Evolutionary conservation across 116 monocot species (phyloP), one percentile per base, ranked within the genome.

Genomic region (Iris pallida): DNA sequence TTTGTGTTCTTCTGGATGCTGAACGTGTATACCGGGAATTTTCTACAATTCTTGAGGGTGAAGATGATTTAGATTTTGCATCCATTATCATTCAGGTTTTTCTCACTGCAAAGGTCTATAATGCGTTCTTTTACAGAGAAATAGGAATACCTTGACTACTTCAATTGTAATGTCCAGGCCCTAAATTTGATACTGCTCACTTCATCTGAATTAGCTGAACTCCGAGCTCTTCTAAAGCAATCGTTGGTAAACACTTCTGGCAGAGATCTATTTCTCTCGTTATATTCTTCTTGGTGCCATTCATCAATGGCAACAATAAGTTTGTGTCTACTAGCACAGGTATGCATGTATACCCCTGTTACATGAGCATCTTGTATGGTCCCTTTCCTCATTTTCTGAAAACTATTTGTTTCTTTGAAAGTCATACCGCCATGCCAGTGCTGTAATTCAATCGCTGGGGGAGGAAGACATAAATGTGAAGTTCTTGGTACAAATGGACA

Each of bases 251-350:
- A 91, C 60, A 42, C 74, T 67, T 68, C 78, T 66, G 91, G 84
- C 55, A 82, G 80, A 72, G 78, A 82, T 47, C 47, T 91, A 42
- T 87, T 91, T 78, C 12, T 79, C 53, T 77, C 82, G n/a, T 64
- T 91, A 43, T 91, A 91, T 71, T 53, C 84, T 68, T 91, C 91
- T 63, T 91, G 91, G 91, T 85, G 91, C 47, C 91, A 91, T 73
- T 91, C 87, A 5, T 74, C 91, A 59, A 82, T 87, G 87, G 84
- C 91, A 16, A 87, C 80, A 59, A 82, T 91, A 42, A 87, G 85
- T 55, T 58, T 91, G 48, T 91, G 91, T 65, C 67, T 91, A 57
- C 82, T 91, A 65, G 81, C 87, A 53, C 91, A 91, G 87, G 91
- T 87, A 56, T 17, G 62, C 12, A 51, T 30, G 13, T 51, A 66